phyloP scores from a whole-genome alignment of 805 yeast species.

The Kuraishia molischiana region DNA sequence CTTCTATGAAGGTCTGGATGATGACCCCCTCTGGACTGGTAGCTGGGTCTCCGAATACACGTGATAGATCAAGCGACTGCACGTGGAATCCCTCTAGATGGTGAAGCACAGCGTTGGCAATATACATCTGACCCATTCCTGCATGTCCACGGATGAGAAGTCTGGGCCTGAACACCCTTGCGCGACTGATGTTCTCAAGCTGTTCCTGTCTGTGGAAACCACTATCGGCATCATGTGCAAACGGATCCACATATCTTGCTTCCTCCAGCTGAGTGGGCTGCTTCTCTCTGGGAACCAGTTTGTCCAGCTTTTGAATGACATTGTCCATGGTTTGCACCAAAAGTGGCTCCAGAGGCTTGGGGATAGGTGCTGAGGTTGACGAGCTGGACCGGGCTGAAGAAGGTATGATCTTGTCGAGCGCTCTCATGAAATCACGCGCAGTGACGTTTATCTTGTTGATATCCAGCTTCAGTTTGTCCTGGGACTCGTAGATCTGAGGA shows the following conservation, averaged over 20 bases:
- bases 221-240: slow-evolving; percentile 46
- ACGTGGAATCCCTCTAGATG: slow-evolving; percentile 83
- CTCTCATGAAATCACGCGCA: slow-evolving; percentile 78
- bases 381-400: slow-evolving; percentile 84
- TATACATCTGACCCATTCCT: slow-evolving; percentile 83
- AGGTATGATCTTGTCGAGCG: slow-evolving; percentile 82
- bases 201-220: slow-evolving; percentile 65
- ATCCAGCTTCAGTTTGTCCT: slow-evolving; percentile 64
- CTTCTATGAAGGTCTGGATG: slow-evolving; percentile 79
- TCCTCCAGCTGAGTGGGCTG: slow-evolving; percentile 55
- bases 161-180: slow-evolving; percentile 78
- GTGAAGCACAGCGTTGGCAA: slow-evolving; percentile 74
- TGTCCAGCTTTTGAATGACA: slow-evolving; percentile 38
- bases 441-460: slow-evolving; percentile 62
- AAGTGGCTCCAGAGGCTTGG: slow-evolving; percentile 59
- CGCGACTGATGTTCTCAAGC: slow-evolving; percentile 21
- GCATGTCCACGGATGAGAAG: slow-evolving; percentile 59
- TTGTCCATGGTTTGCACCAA: slow-evolving; percentile 39
- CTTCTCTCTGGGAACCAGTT: slow-evolving; percentile 51
- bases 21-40: slow-evolving; percentile 76
- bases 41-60: slow-evolving; percentile 67
- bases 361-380: slow-evolving; percentile 66
- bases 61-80: slow-evolving; percentile 75
- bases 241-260: slow-evolving; percentile 52
- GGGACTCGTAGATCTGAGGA: slow-evolving; percentile 82